These are phyloP conservation scores for Malus orientalis DNA, from an alignment of 306 rosid species.

Conservation along the genomic window DNA sequence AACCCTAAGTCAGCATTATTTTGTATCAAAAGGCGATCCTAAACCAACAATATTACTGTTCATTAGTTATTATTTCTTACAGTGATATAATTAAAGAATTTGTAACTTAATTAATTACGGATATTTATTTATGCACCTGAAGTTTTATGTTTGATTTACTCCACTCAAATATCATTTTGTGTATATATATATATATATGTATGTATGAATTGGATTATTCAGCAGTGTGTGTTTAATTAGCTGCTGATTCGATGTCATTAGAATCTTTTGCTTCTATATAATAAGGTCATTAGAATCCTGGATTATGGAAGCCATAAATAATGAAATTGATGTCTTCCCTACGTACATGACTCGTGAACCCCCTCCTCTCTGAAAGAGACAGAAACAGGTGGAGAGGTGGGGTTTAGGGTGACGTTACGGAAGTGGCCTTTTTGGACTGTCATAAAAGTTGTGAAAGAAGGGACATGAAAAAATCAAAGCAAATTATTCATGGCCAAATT, in stretches of 20 bases:
- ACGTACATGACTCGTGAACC: background rate
- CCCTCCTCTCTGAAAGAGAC: background rate
- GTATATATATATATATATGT: no score
- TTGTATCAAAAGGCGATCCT: no score
- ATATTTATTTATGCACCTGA: no score
- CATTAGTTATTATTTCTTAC: no score
- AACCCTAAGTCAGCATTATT: no score
- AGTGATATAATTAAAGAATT: no score
- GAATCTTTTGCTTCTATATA: background rate
- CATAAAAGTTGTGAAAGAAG: constrained; percentile 21
- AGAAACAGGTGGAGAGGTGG: background rate
- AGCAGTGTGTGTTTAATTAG: background rate
- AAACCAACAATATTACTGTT: no score
- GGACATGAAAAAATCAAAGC: constrained; percentile 8
- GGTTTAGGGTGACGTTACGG: background rate
- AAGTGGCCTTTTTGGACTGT: constrained; percentile 11
- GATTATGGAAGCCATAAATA: background rate
- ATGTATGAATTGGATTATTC: background rate
- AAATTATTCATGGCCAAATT: background rate
- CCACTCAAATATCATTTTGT: no score
- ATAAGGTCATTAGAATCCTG: background rate
- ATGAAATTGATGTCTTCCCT: background rate
- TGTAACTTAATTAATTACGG: no score
- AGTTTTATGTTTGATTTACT: no score
- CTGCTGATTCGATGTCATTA: background rate